phyloP scores from a whole-genome alignment of 2,329 filamentous ascomycete genomes.

The Lecanosticta acicola region DNA sequence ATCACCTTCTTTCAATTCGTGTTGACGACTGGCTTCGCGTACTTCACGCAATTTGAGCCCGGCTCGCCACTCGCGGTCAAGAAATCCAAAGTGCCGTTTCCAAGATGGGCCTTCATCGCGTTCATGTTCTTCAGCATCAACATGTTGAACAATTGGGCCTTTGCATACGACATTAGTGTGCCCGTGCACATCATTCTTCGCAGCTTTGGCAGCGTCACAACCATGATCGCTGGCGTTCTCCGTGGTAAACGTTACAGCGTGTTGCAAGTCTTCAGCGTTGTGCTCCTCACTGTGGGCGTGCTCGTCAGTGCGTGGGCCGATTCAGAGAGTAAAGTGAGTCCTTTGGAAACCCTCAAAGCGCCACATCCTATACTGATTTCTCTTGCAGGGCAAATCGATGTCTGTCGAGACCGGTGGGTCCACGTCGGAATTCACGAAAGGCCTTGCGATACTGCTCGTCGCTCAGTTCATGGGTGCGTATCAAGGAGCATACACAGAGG shows the following conservation, averaged over 20 bases:
- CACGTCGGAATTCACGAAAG: constrained; percentile 55
- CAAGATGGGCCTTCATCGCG: constrained; percentile 83
- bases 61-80: constrained; percentile 67
- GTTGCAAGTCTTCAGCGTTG: constrained; percentile 74
- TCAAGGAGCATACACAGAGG: constrained; percentile 92
- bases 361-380: constrained; percentile 10
- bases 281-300: constrained; percentile 78
- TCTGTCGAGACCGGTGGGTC: constrained; percentile 36
- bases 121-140: constrained; percentile 89
- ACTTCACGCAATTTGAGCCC: constrained; percentile 41
- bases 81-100: constrained; percentile 72
- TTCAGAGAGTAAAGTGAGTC: constrained; percentile 68
- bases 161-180: constrained; percentile 93
- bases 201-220: constrained; percentile 92
- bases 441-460: constrained; percentile 75
- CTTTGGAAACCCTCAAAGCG: background rate
- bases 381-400: constrained; percentile 39
- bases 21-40: constrained; percentile 58
- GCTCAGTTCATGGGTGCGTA: constrained; percentile 87
- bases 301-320: constrained; percentile 86
- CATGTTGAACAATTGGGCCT: constrained; percentile 94
- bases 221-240: constrained; percentile 82
- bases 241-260: constrained; percentile 79
- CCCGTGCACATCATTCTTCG: constrained; percentile 94
- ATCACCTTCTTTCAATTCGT: constrained; percentile 49